Conservation (phyloP, 176 grass and related monocot genomes). For the Puya raimondii region DNA sequence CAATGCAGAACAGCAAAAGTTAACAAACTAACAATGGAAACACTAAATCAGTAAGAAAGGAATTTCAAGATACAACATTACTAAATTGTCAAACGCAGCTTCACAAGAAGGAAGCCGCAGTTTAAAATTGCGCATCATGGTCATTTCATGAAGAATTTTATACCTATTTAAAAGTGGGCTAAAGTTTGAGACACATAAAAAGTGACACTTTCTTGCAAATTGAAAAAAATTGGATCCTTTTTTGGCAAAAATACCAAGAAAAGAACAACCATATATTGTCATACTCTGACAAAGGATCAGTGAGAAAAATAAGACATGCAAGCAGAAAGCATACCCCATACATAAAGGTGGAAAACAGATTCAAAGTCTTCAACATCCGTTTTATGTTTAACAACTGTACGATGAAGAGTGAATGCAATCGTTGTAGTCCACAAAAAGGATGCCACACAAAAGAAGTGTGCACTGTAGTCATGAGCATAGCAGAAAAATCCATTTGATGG, state of each 20-base stretch:
- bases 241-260: not conserved
- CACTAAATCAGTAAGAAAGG: too few species aligned
- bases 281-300: constrained; percentile 4
- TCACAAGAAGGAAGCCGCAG: too few species aligned
- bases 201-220: too few species aligned
- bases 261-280: not conserved
- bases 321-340: constrained; percentile 59
- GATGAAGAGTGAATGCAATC: constrained; percentile 91
- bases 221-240: too few species aligned
- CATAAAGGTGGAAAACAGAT: constrained; percentile 85
- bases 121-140: too few species aligned
- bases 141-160: too few species aligned
- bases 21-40: not conserved
- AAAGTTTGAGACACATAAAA: too few species aligned
- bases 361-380: constrained; percentile 93
- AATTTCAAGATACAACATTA: too few species aligned
- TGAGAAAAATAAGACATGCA: not conserved
- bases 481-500: constrained; percentile 90
- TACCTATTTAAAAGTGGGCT: too few species aligned
- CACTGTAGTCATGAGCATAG: constrained; percentile 88
- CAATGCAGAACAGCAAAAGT: not conserved
- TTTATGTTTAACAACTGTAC: constrained; percentile 95
- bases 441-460: constrained; percentile 87
- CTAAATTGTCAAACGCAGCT: too few species aligned
- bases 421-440: constrained; percentile 97